Base-by-base conservation (phyloP, 495 filamentous ascomycete species). In the Penicillium flavigenum region DNA sequence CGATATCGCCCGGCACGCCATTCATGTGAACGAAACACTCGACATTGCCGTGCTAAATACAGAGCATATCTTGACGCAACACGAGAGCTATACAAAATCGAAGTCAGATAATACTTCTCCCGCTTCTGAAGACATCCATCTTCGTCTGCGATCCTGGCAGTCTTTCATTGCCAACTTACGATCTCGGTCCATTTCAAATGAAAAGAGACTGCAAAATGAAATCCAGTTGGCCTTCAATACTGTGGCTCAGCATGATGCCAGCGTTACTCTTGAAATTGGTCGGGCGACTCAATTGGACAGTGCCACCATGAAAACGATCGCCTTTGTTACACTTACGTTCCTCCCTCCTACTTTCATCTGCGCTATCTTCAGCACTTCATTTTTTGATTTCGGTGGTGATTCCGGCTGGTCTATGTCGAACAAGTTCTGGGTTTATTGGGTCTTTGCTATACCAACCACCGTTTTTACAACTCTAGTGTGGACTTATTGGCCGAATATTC, bases 11-110 rank as follows among this genome's bases (percentile, higher is more conserved):
- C 70, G 77, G 24, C 76, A 79, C 49, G 71, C 66, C 6, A 71
- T 76, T 31, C 73, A 81, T 51, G 67, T 76, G 27, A 72, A 69
- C 20, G 76, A 79, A 46, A 72, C 72, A 0, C 63, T 79, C 7
- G 66, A 72, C 22, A 61, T 76, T 12, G 67, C 68, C 4, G 47
- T 65, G 4, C 49, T 67, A 41, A 72, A 60, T 20, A 52, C 76
- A 16, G 57, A 70, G 16, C 61, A 57, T 47, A 72, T 79, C 5
- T 42, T 72, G 44, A 57, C 29, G 9, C 65, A 72, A 14, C 67
- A 73, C 26, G 48, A 62, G 42, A 54, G 19, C 24, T 51, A 26
- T 52, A 38, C 41, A 31, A 20, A 29, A 2, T 12, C 31, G 14
- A 36, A 31, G 1, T 4, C 31, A 5, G 41, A 44, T 12, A 41